Conservation (phyloP, 768 basidiomycete species). For the Gloeopeniophorella convolvens region DNA sequence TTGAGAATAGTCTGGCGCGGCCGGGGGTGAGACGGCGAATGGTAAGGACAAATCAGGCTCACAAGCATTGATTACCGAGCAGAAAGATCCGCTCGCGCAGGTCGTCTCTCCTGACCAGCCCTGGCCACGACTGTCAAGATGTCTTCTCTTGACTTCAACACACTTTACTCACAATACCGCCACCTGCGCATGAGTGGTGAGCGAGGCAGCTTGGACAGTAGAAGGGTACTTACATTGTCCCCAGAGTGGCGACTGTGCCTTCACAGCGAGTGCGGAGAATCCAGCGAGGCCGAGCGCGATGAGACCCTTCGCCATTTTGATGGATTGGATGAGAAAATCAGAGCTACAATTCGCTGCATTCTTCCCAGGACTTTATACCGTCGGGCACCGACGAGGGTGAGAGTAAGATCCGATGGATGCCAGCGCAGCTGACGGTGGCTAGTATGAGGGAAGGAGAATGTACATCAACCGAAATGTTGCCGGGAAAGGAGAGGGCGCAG, state of each 20-base stretch:
- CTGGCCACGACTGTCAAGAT: no score
- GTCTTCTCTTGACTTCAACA: no score
- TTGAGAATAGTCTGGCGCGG: constrained; percentile 29
- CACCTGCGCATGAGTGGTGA: constrained; percentile 8
- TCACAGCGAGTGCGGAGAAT: constrained; percentile 10
- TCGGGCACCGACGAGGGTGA: no score
- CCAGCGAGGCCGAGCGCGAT: constrained; percentile 14
- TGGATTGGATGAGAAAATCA: no score
- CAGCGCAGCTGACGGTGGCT: no score
- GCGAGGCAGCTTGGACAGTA: background rate
- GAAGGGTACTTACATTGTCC: constrained; percentile 19
- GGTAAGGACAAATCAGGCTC: constrained; percentile 9
- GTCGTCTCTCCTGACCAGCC: constrained; percentile 33
- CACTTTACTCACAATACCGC: constrained; percentile 21
- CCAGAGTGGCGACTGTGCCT: constrained; percentile 14
- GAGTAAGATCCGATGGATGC: no score
- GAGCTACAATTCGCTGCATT: no score
- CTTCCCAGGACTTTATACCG: no score
- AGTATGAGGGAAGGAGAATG: no score
- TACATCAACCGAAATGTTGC: no score
- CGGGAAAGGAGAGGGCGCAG: no score
- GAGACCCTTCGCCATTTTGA: constrained; percentile 18
- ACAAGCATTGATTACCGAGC: constrained; percentile 29
- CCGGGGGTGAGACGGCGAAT: background rate
- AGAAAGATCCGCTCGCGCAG: constrained; percentile 30